These are phyloP conservation scores for Trichopus zeylanicus DNA, from an alignment of 116 monocot genomes.

Conservation along the genomic window DNA sequence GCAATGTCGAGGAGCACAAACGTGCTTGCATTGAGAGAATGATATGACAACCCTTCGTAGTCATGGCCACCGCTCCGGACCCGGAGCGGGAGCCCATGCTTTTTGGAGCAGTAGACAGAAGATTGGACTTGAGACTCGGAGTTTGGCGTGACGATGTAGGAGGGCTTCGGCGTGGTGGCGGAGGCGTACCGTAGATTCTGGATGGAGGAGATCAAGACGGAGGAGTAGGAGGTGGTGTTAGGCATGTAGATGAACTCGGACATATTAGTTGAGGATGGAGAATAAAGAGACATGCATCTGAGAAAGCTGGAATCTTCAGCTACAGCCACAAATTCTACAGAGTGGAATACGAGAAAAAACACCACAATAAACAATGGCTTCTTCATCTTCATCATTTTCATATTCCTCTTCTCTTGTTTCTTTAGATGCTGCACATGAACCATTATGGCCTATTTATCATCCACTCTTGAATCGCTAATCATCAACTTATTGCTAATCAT, in stretches of 20 bases:
- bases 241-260: neutral
- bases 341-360: too few relatives aligned
- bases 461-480: too few relatives aligned
- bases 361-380: too few relatives aligned
- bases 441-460: too few relatives aligned
- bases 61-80: constrained; percentile 12
- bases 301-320: neutral
- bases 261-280: neutral
- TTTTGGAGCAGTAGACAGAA: neutral
- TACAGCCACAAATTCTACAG: neutral
- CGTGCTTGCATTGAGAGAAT: neutral
- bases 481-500: too few relatives aligned
- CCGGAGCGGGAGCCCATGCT: neutral
- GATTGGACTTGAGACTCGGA: neutral
- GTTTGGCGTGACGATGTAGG: neutral
- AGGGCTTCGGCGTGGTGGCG: neutral
- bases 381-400: too few relatives aligned
- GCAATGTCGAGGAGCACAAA: constrained; percentile 10
- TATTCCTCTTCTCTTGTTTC: too few relatives aligned
- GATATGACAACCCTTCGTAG: constrained; percentile 10
- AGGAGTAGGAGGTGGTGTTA: constrained; percentile 2
- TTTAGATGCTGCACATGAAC: too few relatives aligned
- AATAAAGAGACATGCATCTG: neutral
- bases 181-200: neutral
- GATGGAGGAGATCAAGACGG: neutral